These are phyloP conservation scores for Conringia planisiliqua DNA, from an alignment of 345 rosid species.

Conservation along the genomic window DNA sequence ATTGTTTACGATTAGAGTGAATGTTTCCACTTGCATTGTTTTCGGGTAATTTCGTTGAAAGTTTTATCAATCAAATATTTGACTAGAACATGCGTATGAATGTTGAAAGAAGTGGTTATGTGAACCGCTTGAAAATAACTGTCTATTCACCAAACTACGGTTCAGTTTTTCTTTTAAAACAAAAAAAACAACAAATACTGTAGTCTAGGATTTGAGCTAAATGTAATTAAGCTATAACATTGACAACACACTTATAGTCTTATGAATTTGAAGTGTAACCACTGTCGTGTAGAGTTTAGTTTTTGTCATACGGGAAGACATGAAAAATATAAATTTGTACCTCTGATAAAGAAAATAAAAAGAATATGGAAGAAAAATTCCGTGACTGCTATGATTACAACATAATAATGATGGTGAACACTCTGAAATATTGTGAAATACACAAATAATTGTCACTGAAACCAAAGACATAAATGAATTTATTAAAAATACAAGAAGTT, in stretches of 20 bases:
- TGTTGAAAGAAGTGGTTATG: background rate
- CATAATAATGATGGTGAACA: conserved; percentile 18
- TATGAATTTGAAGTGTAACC: background rate
- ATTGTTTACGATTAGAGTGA: background rate
- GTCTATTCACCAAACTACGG: background rate
- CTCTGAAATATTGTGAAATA: background rate
- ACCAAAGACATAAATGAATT: background rate
- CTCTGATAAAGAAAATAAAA: background rate
- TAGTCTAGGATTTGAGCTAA: background rate
- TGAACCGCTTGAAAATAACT: background rate
- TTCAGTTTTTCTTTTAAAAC: background rate
- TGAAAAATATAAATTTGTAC: background rate
- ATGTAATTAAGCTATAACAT: background rate
- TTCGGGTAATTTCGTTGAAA: too few species aligned
- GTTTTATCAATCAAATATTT: too few species aligned
- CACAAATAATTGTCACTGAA: background rate
- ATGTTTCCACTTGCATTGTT: background rate
- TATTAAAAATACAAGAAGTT: conserved; percentile 4
- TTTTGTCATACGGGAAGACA: background rate
- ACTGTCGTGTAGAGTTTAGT: background rate
- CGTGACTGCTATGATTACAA: conserved; percentile 19
- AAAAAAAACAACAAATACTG: too few species aligned
- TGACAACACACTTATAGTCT: background rate
- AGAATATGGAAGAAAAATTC: conserved; percentile 8
- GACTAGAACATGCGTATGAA: background rate